phyloP scores from a whole-genome alignment of 2,329 filamentous ascomycete species.

The Cladosporium velox region DNA sequence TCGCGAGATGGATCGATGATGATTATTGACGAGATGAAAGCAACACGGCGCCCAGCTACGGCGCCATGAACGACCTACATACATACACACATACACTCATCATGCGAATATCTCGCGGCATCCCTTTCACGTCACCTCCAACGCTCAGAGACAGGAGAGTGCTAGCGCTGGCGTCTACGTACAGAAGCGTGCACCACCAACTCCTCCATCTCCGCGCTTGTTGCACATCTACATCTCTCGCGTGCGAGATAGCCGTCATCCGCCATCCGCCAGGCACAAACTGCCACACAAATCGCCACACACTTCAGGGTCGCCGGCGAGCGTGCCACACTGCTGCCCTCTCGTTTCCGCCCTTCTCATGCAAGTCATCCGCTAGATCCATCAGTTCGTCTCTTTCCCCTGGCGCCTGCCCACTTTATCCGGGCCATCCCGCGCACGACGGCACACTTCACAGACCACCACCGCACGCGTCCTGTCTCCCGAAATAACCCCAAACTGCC shows the following conservation, averaged over 20 bases:
- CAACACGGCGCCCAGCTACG: not conserved
- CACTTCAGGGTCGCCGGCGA: not conserved
- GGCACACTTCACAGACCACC: slow-evolving; percentile 1
- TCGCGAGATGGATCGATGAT: not conserved
- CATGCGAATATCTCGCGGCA: not conserved
- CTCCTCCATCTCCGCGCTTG: not conserved
- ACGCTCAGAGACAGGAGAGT: slow-evolving; percentile 13
- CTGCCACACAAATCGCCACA: not conserved
- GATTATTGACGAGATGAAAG: not conserved
- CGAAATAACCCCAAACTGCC: slow-evolving; percentile 11
- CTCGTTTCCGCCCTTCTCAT: slow-evolving; percentile 15
- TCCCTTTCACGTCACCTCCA: slow-evolving; percentile 1
- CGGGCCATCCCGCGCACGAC: not conserved
- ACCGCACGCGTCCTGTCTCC: not conserved
- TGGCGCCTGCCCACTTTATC: slow-evolving; percentile 5
- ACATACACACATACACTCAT: not conserved
- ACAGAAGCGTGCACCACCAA: not conserved
- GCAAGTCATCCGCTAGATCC: slow-evolving; percentile 20
- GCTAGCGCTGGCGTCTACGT: slow-evolving; percentile 5
- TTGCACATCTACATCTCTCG: slow-evolving; percentile 7
- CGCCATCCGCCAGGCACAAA: slow-evolving; percentile 4
- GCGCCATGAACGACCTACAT: not conserved
- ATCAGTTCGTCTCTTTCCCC: not conserved
- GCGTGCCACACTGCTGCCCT: not conserved
- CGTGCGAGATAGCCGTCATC: not conserved